Conservation (phyloP, 345 rosid species). For the Draba incana region DNA sequence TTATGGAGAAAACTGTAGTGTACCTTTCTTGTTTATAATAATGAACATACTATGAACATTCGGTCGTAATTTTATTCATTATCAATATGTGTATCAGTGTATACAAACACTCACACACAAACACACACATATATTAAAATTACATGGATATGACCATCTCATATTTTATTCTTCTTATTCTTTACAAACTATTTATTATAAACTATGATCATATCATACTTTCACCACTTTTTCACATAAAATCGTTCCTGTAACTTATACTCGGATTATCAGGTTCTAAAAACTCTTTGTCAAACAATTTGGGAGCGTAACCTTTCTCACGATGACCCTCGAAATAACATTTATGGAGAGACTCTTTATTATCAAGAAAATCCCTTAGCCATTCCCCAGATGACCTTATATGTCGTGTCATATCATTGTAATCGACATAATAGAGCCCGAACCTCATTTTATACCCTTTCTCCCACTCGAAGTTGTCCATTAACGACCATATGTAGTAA, state of each 20-base stretch:
- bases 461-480: slow-evolving; percentile 59
- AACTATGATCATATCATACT: slow-evolving; percentile 19
- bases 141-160: slow-evolving; percentile 13
- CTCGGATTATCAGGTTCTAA: background rate
- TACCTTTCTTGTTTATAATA: background rate
- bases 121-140: background rate
- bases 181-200: slow-evolving; percentile 2
- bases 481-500: slow-evolving; percentile 59
- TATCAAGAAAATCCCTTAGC: slow-evolving; percentile 36
- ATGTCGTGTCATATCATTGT: slow-evolving; percentile 44
- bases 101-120: slow-evolving; percentile 17
- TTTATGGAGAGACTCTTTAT: slow-evolving; percentile 26
- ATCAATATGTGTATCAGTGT: background rate
- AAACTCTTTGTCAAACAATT: slow-evolving; percentile 31
- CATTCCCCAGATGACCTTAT: slow-evolving; percentile 43
- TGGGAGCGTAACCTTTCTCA: slow-evolving; percentile 34
- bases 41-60: too few species aligned
- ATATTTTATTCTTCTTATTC: slow-evolving; percentile 21
- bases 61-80: slow-evolving; percentile 21
- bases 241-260: slow-evolving; percentile 30
- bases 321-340: slow-evolving; percentile 41
- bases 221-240: slow-evolving; percentile 27
- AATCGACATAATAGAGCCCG: slow-evolving; percentile 53
- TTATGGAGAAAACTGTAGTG: background rate
- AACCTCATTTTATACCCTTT: slow-evolving; percentile 47